phyloP scores from a whole-genome alignment of 164 flowering plant genomes.

The Kingdonia uniflora region DNA sequence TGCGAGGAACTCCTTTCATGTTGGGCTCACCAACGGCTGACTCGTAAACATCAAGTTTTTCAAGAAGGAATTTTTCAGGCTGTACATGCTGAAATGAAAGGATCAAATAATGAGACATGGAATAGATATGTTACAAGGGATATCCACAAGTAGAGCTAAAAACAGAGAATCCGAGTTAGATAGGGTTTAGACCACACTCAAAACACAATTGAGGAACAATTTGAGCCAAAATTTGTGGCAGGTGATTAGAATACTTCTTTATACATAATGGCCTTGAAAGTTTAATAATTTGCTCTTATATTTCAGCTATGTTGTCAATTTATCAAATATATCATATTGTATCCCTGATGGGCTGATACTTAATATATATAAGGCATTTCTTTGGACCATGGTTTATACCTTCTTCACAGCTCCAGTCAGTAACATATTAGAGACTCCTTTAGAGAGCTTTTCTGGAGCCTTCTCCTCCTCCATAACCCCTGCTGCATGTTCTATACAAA shows the following conservation, averaged over 20 bases:
- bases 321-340: too few relatives aligned
- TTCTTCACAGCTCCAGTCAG: constrained; percentile 53
- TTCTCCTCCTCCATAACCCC: constrained; percentile 80
- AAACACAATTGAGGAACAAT: not conserved
- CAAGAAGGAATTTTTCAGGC: constrained; percentile 63
- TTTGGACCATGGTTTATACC: constrained; percentile 37
- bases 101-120: not conserved
- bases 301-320: too few relatives aligned
- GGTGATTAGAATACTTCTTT: too few relatives aligned
- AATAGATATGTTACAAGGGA: not conserved
- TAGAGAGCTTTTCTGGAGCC: constrained; percentile 67
- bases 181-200: not conserved
- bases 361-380: too few relatives aligned
- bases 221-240: too few relatives aligned
- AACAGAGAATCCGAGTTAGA: not conserved
- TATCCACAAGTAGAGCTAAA: not conserved
- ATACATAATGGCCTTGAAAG: too few relatives aligned
- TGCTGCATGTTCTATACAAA: constrained; percentile 89
- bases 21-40: constrained; percentile 68
- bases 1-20: constrained; percentile 43
- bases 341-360: too few relatives aligned
- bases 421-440: constrained; percentile 68
- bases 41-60: constrained; percentile 69
- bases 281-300: too few relatives aligned
- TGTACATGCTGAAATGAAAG: constrained; percentile 24